Evolutionary conservation across 208 protist species (phyloP), one percentile per base, ranked within the genome.

Genomic region (Crithidia sp.): DNA sequence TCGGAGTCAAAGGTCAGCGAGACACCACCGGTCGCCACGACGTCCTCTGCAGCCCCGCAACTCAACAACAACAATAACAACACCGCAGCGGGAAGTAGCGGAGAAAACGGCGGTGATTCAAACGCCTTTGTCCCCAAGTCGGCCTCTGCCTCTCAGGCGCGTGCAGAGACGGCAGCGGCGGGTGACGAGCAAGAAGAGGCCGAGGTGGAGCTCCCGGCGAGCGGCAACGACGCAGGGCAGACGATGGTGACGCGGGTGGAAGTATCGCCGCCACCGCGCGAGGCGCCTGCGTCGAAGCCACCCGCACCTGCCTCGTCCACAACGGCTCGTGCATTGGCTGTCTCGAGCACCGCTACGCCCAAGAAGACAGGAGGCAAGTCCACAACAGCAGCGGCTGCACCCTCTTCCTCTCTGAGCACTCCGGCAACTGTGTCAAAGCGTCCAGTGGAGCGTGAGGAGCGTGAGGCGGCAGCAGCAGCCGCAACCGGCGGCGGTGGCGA

Each of bases 381-480:
- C 5, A 19, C 47, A 6, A 37, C 72, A 39, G 62, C 54, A 16
- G 17, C 28, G 5, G 49, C 47, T 5, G 36, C 43, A 3, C 44
- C n/a, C 6, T 16, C 64, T 7, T 67, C 62, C 10, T 16, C 53
- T 7, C 57, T 59, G 47, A 61, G 53, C n/a, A 69, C 66, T 0
- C 67, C 75, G 16, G 68, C 75, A 2, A 70, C 74, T 7, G 55
- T 74, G 8, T 73, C 67, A 28, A 71, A 74, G 54, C 60, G 54
- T 13, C 67, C 19, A 4, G 39, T 17, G 39, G 65, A 67, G 54
- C 61, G 62, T 0, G 67, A 54, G 56, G 72, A 66, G 47, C 19
- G 44, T 28, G 64, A 64, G 56, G 64, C 57, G 6, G 72, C 45
- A 49, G 45, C 45, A 49, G 45, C 45, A 49, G 45, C 9, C 45